These are phyloP conservation scores for Aureobasidium sp. DNA, from an alignment of 2,329 filamentous ascomycete genomes.

Conservation along the genomic window DNA sequence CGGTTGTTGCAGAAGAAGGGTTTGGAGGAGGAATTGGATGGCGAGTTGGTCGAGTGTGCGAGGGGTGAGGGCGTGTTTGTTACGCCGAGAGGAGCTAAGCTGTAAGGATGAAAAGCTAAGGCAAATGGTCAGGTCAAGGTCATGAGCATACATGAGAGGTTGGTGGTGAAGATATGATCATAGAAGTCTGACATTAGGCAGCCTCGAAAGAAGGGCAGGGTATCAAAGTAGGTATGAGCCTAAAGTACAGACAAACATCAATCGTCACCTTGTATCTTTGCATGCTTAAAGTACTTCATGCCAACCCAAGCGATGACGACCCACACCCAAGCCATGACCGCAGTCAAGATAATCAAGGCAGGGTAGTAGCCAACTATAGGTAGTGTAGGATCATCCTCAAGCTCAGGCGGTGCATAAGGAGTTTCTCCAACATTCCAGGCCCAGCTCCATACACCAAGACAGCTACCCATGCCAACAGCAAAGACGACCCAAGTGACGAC, in stretches of 20 bases:
- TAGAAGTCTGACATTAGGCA: too few relatives aligned
- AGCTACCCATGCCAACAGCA: constrained; percentile 92
- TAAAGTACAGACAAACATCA: not conserved
- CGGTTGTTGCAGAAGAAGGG: constrained; percentile 15
- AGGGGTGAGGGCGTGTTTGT: constrained; percentile 49
- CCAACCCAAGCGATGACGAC: constrained; percentile 95
- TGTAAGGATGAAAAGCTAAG: not conserved
- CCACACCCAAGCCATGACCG: constrained; percentile 98
- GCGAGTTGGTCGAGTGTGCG: constrained; percentile 42
- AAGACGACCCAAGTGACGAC: constrained; percentile 92
- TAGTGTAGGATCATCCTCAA: constrained; percentile 89
- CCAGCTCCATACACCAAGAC: constrained; percentile 94
- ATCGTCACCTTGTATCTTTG: constrained; percentile 67
- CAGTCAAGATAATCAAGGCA: constrained; percentile 82
- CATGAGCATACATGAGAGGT: not conserved
- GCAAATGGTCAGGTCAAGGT: too few relatives aligned
- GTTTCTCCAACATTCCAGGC: constrained; percentile 98
- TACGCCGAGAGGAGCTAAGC: constrained; percentile 21
- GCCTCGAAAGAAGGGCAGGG: not conserved
- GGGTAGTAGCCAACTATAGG: constrained; percentile 98
- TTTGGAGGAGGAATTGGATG: constrained; percentile 29
- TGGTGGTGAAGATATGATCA: too few relatives aligned
- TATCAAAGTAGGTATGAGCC: not conserved
- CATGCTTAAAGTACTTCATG: constrained; percentile 99
- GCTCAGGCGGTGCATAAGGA: constrained; percentile 87